These are phyloP conservation scores for Phytomonas francai DNA, from an alignment of 208 protist genomes.

Conservation along the genomic window DNA sequence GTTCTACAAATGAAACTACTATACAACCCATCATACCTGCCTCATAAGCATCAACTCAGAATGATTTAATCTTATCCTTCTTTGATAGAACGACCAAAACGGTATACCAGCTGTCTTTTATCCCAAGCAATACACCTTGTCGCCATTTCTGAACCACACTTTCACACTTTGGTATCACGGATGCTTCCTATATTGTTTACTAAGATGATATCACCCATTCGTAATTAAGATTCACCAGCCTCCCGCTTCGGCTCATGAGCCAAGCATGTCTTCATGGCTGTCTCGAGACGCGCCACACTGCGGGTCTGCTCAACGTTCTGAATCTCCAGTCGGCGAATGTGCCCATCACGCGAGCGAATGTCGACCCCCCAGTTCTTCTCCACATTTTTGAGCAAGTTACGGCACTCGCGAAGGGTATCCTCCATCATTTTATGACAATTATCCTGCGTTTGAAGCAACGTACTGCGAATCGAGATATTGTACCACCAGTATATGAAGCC, in stretches of 20 bases:
- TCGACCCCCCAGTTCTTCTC: conserved; percentile 60
- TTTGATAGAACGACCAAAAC: no score
- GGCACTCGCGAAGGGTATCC: conserved; percentile 51
- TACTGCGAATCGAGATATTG: conserved; percentile 36
- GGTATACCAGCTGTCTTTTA: no score
- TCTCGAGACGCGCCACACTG: conserved; percentile 67
- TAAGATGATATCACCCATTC: no score
- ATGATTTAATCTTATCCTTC: no score
- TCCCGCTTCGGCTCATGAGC: conserved; percentile 25
- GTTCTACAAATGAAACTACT: conserved; percentile 3
- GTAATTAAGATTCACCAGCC: no score
- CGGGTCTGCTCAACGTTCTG: conserved; percentile 87
- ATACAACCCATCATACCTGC: neutral
- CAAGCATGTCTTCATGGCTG: conserved; percentile 77
- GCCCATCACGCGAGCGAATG: conserved; percentile 55
- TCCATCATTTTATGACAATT: conserved; percentile 42
- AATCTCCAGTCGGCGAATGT: conserved; percentile 71
- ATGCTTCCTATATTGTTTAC: no score
- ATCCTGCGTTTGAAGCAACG: conserved; percentile 37
- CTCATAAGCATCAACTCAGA: neutral
- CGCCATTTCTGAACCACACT: no score
- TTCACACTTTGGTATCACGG: no score
- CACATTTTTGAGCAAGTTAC: conserved; percentile 51
- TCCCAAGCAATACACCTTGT: no score
- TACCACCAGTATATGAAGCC: conserved; percentile 73